Base-by-base conservation (phyloP, 129 eudicot species). In the Smallanthus sonchifolius region DNA sequence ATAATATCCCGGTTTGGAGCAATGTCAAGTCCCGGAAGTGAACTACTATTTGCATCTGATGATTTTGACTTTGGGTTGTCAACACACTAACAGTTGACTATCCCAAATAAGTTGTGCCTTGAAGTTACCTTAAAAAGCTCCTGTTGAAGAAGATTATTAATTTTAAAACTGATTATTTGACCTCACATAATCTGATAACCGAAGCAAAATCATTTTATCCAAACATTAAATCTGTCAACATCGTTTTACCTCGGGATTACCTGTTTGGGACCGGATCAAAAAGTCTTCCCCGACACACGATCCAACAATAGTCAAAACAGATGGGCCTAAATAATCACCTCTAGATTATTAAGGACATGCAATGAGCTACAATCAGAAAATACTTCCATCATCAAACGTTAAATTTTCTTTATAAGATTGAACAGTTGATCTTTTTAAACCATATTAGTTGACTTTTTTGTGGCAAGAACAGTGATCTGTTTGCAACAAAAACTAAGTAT, bases 221-320 rank as follows among this genome's bases (percentile, higher is more conserved):
- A 44, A 19, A 30, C 48, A 20, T 61, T n/a, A 82, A 69, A 56
- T 72, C 43, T 65, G 39, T 35, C 60, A 38, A 75, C 47, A 37
- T 72, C 71, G 72, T 44, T n/a, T 69, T 79, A 92, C 97, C 95
- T 89, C 96, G 1, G 88, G 95, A 68, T 89, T 85, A 74, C 83
- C 90, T 32, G 92, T 89, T 75, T 82, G 87, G 64, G 95, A 96
- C 98, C 98, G 87, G 75, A 89, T 89, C 81, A 92, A 79, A 79
- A 92, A 92, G 30, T 89, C 96, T 81, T 87, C 98, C 72, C 96
- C 98, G 45, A 92, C 89, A 71, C 92, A 90, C 75, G 98, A 89
- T 79, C 98, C 98, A 77, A 89, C 86, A 69, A 92, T 83, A 63
- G 86, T 19, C 30, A 67, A 44, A 51, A 4, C 2, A 13, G 32